Evolutionary conservation across 768 basidiomycete genomes (phyloP).

Genomic region (Tulasnella calospora): DNA sequence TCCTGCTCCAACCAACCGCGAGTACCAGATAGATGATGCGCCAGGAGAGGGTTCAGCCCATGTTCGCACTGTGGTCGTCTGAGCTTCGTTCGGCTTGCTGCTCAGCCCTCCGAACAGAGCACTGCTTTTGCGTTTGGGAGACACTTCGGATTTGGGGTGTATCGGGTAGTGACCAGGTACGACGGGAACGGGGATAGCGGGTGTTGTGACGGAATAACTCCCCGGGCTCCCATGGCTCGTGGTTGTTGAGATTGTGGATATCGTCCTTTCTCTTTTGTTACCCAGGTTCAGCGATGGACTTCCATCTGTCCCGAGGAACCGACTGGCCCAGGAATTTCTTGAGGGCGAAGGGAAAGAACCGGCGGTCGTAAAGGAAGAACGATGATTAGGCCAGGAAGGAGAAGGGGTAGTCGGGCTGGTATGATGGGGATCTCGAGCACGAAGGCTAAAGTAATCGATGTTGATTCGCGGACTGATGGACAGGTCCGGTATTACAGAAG

Average conservation of each 20-base stretch:
- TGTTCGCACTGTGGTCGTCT: neutral
- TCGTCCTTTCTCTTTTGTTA: neutral
- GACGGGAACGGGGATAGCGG: neutral
- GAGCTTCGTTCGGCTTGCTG: neutral
- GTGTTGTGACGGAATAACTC: constrained; percentile 1
- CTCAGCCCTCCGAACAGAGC: constrained; percentile 4
- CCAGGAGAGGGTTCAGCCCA: constrained; percentile 8
- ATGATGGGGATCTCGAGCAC: constrained; percentile 31
- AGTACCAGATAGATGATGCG: constrained; percentile 16
- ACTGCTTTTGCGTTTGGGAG: neutral
- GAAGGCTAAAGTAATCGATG: constrained; percentile 57
- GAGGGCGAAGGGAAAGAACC: constrained; percentile 33
- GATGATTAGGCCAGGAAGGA: constrained; percentile 14
- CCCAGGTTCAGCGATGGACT: neutral
- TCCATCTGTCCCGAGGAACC: constrained; percentile 1
- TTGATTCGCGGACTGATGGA: constrained; percentile 12
- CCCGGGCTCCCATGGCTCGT: constrained; percentile 6
- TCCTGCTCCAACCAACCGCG: constrained; percentile 13
- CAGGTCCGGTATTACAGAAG: constrained; percentile 6
- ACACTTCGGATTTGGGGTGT: constrained; percentile 3
- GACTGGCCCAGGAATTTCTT: constrained; percentile 73
- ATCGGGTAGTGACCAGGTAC: neutral
- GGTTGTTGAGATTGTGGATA: constrained; percentile 8
- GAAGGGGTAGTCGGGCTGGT: constrained; percentile 8
- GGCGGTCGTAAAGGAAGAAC: neutral